Base-by-base conservation (phyloP, 2,329 filamentous ascomycete genomes). In the Nothopassalora personata region DNA sequence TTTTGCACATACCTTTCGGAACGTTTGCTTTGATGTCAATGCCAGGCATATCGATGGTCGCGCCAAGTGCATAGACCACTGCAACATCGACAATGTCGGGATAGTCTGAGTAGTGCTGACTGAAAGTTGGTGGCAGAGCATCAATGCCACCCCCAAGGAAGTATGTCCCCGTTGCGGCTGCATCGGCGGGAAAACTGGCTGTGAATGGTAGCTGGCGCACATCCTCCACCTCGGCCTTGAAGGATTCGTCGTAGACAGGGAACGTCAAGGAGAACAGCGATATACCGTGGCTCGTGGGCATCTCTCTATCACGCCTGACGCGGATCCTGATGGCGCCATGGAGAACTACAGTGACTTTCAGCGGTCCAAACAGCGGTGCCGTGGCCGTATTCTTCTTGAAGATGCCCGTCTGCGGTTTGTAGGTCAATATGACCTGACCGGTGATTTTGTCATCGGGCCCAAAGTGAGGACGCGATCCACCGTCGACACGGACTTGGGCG, bases 341-440 rank as follows among this genome's bases (percentile, higher is more conserved):
- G 27, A 66, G 53, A 3, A 58, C 34, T 5, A 60, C 50, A 28
- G 56, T 46, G 6, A 64, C 54, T 43, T 50, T 52, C 10, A 66
- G 33, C 4, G 64, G 64, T 23, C 60, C 64, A 39, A 64, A 66
- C 7, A 66, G 57, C 18, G 56, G 56, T 15, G 64, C 62, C 10
- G 62, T 64, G 13, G 49, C 51, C n/a, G 57, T 54, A 27, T 59
- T 56, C 36, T 58, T 61, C 49, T 55, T 59, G 48, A 66, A 58
- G 5, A 62, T 27, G 46, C 53, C 57, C 11, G 47, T 58, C 34
- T 56, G 49, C 15, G 59, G 54, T 23, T 54, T 51, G 39, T 66
- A 66, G 13, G 23, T 36, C 11, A 66, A 54, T 4, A 39, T 27
- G 28, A 66, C 50, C 3, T 34, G 54, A 47, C 64, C 64, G 34